Evolutionary conservation across 1,139 yeast species (phyloP).

Genomic region (Magnusiomyces suaveolens): DNA sequence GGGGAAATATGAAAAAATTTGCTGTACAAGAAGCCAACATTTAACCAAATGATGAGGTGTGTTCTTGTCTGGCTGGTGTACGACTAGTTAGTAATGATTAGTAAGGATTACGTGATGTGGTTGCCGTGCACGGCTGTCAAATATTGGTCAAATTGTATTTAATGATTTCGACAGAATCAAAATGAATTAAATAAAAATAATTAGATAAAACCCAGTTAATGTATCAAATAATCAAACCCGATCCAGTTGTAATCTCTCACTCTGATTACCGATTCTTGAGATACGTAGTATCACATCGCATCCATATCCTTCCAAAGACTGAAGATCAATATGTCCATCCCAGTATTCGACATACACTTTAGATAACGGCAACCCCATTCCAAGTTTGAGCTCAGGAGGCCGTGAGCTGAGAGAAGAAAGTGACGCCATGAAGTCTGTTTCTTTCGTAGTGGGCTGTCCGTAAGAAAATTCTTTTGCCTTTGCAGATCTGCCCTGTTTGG

Average conservation of each 20-base stretch:
- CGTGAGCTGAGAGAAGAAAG: constrained; percentile 51
- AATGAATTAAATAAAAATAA: no score
- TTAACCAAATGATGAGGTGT: no score
- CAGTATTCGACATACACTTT: constrained; percentile 90
- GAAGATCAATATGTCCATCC: constrained; percentile 81
- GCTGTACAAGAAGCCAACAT: no score
- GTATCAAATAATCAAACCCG: constrained; percentile 52
- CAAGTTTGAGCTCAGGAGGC: constrained; percentile 65
- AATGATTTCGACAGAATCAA: no score
- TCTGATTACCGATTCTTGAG: constrained; percentile 65
- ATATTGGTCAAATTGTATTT: no score
- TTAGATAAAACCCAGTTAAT: no score
- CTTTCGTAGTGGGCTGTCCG: neutral
- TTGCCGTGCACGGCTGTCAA: no score
- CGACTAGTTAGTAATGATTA: no score
- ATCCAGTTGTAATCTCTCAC: constrained; percentile 59
- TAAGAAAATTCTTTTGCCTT: neutral
- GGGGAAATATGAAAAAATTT: no score
- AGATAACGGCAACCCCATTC: constrained; percentile 86
- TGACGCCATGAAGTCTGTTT: constrained; percentile 30
- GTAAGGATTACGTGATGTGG: no score
- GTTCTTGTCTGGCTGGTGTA: no score
- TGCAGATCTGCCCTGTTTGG: neutral
- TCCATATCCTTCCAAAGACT: constrained; percentile 82
- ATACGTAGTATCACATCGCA: constrained; percentile 75